phyloP scores from a whole-genome alignment of 352 stramenopile species.

The Phytophthora fragariae region DNA sequence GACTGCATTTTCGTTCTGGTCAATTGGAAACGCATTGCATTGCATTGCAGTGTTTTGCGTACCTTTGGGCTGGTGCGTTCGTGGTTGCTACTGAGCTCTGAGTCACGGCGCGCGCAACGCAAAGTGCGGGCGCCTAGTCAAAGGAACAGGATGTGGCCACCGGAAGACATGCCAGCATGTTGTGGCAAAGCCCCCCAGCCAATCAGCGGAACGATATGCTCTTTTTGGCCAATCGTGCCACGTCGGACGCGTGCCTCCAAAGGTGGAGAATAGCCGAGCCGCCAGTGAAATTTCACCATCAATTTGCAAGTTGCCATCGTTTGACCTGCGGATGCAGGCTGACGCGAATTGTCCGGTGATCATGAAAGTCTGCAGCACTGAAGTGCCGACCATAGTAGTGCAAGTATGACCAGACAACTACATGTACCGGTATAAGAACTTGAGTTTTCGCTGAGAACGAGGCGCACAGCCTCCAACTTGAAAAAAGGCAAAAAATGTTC shows the following conservation, averaged over 20 bases:
- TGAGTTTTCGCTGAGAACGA: too few species aligned
- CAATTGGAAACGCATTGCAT: too few species aligned
- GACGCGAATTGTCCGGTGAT: too few species aligned
- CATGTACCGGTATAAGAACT: too few species aligned
- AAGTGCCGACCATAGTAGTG: too few species aligned
- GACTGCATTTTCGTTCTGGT: neutral
- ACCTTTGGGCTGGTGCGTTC: neutral
- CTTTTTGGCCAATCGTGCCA: slow-evolving; percentile 13
- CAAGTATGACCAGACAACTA: too few species aligned
- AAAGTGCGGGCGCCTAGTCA: slow-evolving; percentile 10
- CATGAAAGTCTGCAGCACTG: too few species aligned
- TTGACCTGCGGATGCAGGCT: too few species aligned
- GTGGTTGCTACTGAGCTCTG: neutral
- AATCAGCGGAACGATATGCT: slow-evolving; percentile 10
- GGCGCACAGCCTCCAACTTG: too few species aligned
- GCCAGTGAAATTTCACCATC: neutral
- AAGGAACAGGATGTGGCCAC: slow-evolving; percentile 36
- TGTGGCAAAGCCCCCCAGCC: slow-evolving; percentile 16
- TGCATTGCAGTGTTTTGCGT: neutral
- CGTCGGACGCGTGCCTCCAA: slow-evolving; percentile 27
- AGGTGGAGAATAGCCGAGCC: slow-evolving; percentile 35
- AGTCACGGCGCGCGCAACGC: slow-evolving; percentile 21
- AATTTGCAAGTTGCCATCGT: neutral
- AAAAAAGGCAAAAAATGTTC: too few species aligned
- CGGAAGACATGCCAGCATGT: slow-evolving; percentile 3